Percentiles rank a stretch among this genome's conserved stretches.
Conservation (phyloP, 495 filamentous ascomycete genomes). For the Achaetomiella virescens region DNA sequence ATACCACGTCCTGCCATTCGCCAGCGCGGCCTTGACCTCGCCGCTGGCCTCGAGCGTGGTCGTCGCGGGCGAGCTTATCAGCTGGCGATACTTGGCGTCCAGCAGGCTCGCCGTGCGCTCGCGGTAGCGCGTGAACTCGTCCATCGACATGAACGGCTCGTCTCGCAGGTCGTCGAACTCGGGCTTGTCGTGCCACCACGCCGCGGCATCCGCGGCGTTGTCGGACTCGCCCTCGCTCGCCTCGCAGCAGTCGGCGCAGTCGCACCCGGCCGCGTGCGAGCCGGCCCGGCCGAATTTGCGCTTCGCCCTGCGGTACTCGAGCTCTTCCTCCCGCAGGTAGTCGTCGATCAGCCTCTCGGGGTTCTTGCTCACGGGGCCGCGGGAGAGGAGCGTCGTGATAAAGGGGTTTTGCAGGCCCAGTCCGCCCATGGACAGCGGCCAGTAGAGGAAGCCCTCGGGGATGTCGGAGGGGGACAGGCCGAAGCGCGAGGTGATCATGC, state of each 20-base stretch:
- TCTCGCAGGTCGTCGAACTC: constrained; percentile 14
- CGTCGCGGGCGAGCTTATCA: constrained; percentile 10
- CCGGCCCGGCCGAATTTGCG: no score
- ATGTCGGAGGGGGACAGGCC: constrained; percentile 38
- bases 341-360: constrained; percentile 16
- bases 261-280: constrained; percentile 20
- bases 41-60: background rate
- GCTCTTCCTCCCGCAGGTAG: constrained; percentile 19
- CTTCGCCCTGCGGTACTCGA: constrained; percentile 44
- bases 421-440: constrained; percentile 46
- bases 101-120: constrained; percentile 32
- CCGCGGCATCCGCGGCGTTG: background rate
- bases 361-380: constrained; percentile 3
- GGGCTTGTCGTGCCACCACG: background rate
- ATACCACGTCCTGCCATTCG: no score
- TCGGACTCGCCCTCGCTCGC: background rate
- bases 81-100: constrained; percentile 8
- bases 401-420: constrained; percentile 53
- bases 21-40: constrained; percentile 3
- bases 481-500: constrained; percentile 49
- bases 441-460: constrained; percentile 60
- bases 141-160: constrained; percentile 40
- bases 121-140: constrained; percentile 42
- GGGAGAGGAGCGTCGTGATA: constrained; percentile 26
- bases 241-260: background rate